Evolutionary conservation across 1,284 basidiomycete species (phyloP).

Genomic region (Neotropicomus parvogracilis): DNA sequence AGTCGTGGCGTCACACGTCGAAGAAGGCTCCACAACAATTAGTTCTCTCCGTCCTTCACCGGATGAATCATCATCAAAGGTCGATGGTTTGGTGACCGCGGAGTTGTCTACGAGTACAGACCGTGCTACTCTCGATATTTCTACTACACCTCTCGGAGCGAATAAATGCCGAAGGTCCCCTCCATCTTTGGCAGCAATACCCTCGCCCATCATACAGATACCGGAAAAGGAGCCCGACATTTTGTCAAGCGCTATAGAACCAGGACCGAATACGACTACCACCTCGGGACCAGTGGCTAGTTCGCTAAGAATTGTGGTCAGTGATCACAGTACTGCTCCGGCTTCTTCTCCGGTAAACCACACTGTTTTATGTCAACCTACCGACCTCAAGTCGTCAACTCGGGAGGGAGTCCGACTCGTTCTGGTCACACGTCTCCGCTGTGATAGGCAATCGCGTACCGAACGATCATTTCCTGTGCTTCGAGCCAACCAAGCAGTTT

Average conservation of each 20-base stretch:
- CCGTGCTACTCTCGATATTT: conserved; percentile 8
- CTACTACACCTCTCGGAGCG: conserved; percentile 6
- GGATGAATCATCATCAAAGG: conserved; percentile 9
- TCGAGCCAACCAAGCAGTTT: conserved; percentile 51
- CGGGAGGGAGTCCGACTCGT: conserved; percentile 59
- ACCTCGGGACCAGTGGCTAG: conserved; percentile 9
- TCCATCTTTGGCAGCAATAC: conserved; percentile 11
- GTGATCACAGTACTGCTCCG: conserved; percentile 27
- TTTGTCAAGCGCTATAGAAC: conserved; percentile 11
- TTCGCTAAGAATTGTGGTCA: conserved; percentile 31
- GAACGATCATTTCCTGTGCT: conserved; percentile 63
- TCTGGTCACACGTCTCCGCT: conserved; percentile 55
- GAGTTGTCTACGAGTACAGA: conserved; percentile 10
- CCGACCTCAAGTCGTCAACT: conserved; percentile 45
- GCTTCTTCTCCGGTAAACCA: conserved; percentile 7
- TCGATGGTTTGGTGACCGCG: conserved; percentile 1
- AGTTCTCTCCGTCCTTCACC: conserved; percentile 4
- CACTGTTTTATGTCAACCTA: conserved; percentile 14
- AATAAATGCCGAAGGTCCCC: conserved; percentile 8
- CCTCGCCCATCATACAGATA: conserved; percentile 14
- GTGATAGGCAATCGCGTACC: conserved; percentile 56
- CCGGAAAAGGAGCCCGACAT: conserved; percentile 17
- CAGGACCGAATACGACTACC: conserved; percentile 6
- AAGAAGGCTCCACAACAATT: conserved; percentile 5
- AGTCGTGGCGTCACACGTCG: conserved; percentile 12